A percentile compares a stretch with the other conserved stretches of the same genome.
These are phyloP conservation scores for Rhizoclosmatium globosum DNA, from an alignment of 192 early-diverging fungal species.

Conservation along the genomic window DNA sequence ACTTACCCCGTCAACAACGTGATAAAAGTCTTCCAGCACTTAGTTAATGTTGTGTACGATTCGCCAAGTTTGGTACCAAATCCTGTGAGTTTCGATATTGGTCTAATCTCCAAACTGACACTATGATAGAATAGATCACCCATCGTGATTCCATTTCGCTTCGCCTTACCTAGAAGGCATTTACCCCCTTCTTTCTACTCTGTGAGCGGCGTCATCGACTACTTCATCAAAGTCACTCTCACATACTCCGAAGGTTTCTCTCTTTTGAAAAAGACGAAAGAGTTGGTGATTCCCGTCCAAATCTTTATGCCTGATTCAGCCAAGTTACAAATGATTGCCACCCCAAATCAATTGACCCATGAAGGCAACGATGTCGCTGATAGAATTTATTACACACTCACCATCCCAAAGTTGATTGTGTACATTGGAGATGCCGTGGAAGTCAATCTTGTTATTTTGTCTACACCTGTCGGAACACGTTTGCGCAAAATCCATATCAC, in stretches of 20 bases:
- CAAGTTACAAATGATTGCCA: background rate
- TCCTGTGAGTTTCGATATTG: slow-evolving; percentile 14
- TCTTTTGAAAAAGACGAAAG: background rate
- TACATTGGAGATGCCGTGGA: background rate
- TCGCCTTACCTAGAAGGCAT: slow-evolving; percentile 2
- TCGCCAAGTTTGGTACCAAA: background rate
- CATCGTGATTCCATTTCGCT: slow-evolving; percentile 23
- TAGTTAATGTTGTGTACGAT: too few relatives aligned
- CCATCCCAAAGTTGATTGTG: background rate
- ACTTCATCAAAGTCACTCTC: background rate
- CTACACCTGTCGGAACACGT: background rate
- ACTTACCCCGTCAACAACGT: too few relatives aligned
- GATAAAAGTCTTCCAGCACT: too few relatives aligned
- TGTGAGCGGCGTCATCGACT: background rate
- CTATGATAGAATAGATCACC: slow-evolving; percentile 7
- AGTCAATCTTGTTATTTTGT: background rate
- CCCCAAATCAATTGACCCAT: background rate
- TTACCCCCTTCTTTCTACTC: slow-evolving; percentile 21
- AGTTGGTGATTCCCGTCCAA: background rate
- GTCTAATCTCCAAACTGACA: background rate
- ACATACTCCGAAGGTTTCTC: background rate
- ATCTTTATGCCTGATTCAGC: slow-evolving; percentile 8
- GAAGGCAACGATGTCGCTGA: background rate
- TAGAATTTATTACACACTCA: background rate
- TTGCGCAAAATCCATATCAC: background rate